Evolutionary conservation across 2,329 filamentous ascomycete species (phyloP), one percentile per base, ranked within the genome.

Genomic region (Cladosporium sp.): DNA sequence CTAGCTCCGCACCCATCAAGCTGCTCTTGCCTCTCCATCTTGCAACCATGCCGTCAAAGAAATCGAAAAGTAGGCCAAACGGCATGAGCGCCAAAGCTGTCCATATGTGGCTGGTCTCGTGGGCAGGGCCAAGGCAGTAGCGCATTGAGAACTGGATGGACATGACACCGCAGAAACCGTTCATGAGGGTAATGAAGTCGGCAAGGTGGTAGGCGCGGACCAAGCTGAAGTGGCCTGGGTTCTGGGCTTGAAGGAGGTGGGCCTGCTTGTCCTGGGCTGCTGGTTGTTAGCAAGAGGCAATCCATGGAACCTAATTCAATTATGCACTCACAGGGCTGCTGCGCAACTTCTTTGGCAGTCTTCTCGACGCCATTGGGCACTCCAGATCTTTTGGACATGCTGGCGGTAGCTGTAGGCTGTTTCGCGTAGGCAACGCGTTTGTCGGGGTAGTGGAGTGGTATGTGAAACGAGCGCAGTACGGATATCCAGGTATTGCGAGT

Each of bases 21-120:
- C 92, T 96, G 74, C 92, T 95, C 89, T 97, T 99, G 81, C 92
- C 90, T 78, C 95, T 88, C 95, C 95, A 98, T 71, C 95, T 86
- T 69, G 95, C 95, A 65, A 99, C 93, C 77, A 93, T 95, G 76
- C 95, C 95, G 79, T 99, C 95, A 85, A 98, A 92, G 77, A 97
- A 96, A 80, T 99, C 95, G 79, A 98, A 98, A 83, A 98, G 97
- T 14, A 98, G 84, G 5, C 93, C 93, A 67, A 97, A 92, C 0
- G 94, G 94, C 79, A 98, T 91, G 79, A 97, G 92, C 4, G 83
- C 87, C 59, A 99, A 87, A 1, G 95, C 93, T 38, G 89, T 81
- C 86, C 92, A 98, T 64, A 97, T 82, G 73, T 92, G 90, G 62
- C 83, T 83, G 72, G 87, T 83, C 64, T 90, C 82, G 70, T 90